These are phyloP conservation scores for Alternaria brassicae DNA, from an alignment of 2,329 filamentous ascomycete genomes.

Conservation along the genomic window DNA sequence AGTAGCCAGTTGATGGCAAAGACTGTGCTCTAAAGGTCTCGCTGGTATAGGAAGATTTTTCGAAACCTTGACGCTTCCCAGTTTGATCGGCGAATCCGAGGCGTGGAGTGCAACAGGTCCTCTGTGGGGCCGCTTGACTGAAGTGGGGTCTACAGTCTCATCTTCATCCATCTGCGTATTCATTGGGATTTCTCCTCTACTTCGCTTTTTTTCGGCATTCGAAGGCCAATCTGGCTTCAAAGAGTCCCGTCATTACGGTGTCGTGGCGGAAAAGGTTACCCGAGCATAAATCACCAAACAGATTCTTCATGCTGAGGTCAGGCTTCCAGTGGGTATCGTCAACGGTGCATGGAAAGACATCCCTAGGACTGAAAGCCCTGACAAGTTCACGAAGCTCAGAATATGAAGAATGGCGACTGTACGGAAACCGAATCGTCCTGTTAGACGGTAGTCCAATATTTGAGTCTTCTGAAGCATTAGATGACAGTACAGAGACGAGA, in stretches of 20 bases:
- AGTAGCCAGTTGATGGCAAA: not conserved
- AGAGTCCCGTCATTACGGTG: constrained; percentile 60
- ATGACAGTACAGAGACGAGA: constrained; percentile 41
- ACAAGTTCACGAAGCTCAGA: constrained; percentile 77
- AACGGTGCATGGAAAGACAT: constrained; percentile 82
- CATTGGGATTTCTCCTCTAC: constrained; percentile 18
- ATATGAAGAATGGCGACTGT: constrained; percentile 89
- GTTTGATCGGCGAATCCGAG: not conserved
- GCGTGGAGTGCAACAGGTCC: not conserved
- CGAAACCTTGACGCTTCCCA: not conserved
- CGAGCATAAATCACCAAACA: constrained; percentile 77
- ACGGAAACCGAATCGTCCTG: constrained; percentile 69
- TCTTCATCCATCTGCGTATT: constrained; percentile 18
- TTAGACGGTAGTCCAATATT: constrained; percentile 9
- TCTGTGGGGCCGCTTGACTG: not conserved
- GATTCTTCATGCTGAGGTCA: constrained; percentile 65
- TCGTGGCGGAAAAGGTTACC: constrained; percentile 70
- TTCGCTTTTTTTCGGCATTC: constrained; percentile 17
- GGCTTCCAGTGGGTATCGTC: constrained; percentile 69
- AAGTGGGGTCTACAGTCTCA: not conserved
- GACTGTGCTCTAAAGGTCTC: not conserved
- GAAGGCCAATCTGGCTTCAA: constrained; percentile 21
- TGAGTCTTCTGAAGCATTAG: constrained; percentile 15
- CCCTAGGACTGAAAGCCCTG: constrained; percentile 70
- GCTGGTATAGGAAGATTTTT: not conserved